Conservation (phyloP, 2,329 filamentous ascomycete genomes). For the Corynespora cassiicola region DNA sequence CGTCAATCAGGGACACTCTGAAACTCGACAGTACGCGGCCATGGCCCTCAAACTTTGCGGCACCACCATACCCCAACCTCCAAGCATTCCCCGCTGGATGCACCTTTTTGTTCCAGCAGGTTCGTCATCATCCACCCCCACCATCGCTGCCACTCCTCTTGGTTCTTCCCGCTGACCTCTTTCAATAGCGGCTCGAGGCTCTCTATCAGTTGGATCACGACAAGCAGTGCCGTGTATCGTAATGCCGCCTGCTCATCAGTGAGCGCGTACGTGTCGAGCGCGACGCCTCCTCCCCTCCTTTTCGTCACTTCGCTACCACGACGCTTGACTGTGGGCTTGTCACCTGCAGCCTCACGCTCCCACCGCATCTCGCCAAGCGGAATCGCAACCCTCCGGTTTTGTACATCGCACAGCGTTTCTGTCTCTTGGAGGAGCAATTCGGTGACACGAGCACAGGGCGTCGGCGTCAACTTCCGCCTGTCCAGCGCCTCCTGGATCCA, state of each 20-base stretch:
- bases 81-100: slow-evolving; percentile 84
- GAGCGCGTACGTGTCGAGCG: slow-evolving; percentile 57
- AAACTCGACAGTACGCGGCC: slow-evolving; percentile 28
- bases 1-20: slow-evolving; percentile 29
- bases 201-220: slow-evolving; percentile 83
- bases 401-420: slow-evolving; percentile 72
- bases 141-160: slow-evolving; percentile 94
- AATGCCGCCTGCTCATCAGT: slow-evolving; percentile 75
- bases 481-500: slow-evolving; percentile 83
- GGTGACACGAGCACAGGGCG: slow-evolving; percentile 79
- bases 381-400: slow-evolving; percentile 81
- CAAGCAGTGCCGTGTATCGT: slow-evolving; percentile 79
- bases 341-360: slow-evolving; percentile 73
- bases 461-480: slow-evolving; percentile 69
- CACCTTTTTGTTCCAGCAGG: slow-evolving; percentile 78
- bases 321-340: slow-evolving; percentile 51
- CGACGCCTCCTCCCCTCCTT: slow-evolving; percentile 39
- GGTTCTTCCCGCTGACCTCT: slow-evolving; percentile 83
- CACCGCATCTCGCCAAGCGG: slow-evolving; percentile 84
- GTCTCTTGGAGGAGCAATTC: slow-evolving; percentile 83
- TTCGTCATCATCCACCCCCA: slow-evolving; percentile 85
- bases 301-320: slow-evolving; percentile 59
- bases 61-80: slow-evolving; percentile 72
- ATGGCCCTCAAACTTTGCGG: slow-evolving; percentile 55
- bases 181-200: slow-evolving; percentile 82